phyloP scores from a whole-genome alignment of 148 eudicot species.

The Camellia japonica region DNA sequence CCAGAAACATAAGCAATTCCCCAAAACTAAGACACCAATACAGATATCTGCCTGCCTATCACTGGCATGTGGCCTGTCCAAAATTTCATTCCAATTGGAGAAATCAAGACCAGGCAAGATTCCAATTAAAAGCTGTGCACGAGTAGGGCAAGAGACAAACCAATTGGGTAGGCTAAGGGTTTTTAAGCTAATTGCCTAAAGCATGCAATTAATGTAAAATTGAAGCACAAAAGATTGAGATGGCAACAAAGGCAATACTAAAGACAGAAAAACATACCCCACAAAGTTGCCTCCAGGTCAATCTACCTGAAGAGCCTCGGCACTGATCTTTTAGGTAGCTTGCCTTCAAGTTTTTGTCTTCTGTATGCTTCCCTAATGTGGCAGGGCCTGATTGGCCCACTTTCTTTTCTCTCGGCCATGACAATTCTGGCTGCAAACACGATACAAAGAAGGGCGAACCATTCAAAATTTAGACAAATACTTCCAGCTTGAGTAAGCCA shows the following conservation, averaged over 20 bases:
- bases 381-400: conserved; percentile 89
- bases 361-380: conserved; percentile 89
- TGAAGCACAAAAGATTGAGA: background rate
- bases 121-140: background rate
- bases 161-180: background rate
- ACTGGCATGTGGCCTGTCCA: background rate
- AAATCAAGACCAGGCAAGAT: background rate
- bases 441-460: background rate
- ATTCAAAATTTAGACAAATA: background rate
- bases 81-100: background rate
- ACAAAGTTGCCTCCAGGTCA: background rate
- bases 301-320: conserved; percentile 80
- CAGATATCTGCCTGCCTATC: background rate
- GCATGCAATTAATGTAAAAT: background rate
- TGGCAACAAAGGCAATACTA: background rate
- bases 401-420: conserved; percentile 81
- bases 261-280: conserved; percentile 1
- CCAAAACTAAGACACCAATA: background rate
- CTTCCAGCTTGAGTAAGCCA: background rate
- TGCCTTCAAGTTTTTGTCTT: conserved; percentile 87
- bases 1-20: background rate
- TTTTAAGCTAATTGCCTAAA: background rate
- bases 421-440: conserved; percentile 68
- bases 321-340: conserved; percentile 78
- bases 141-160: background rate